These are phyloP conservation scores for Porphyrellus cyaneotinctus DNA, from an alignment of 768 basidiomycete species.

Conservation along the genomic window DNA sequence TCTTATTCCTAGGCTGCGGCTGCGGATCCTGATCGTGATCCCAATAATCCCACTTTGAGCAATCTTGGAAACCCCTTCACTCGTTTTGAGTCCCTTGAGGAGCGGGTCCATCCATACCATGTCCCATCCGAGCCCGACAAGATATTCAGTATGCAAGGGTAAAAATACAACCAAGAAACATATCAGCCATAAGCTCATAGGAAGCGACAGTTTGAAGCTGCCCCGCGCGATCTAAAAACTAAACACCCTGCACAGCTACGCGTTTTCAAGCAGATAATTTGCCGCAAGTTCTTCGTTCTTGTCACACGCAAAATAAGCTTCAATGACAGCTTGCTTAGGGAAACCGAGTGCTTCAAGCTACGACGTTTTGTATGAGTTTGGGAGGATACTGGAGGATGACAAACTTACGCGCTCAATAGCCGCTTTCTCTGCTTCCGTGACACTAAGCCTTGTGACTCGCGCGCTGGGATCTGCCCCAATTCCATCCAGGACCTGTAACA, in stretches of 20 bases:
- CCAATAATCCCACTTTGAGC: too few species aligned
- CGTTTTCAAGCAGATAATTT: conserved; percentile 1
- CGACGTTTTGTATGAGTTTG: not conserved
- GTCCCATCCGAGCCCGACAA: too few species aligned
- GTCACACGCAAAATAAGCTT: conserved; percentile 8
- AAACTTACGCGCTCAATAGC: conserved; percentile 4
- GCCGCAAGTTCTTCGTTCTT: conserved; percentile 7
- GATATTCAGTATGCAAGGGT: too few species aligned
- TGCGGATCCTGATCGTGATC: too few species aligned
- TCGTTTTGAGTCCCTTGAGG: too few species aligned
- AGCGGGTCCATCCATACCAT: too few species aligned
- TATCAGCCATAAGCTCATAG: too few species aligned
- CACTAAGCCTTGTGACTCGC: not conserved
- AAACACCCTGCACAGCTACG: not conserved
- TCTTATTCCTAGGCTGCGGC: too few species aligned
- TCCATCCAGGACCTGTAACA: not conserved
- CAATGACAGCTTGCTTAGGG: conserved; percentile 1
- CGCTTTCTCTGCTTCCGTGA: not conserved
- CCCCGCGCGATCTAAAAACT: not conserved
- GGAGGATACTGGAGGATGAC: not conserved
- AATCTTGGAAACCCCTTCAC: too few species aligned
- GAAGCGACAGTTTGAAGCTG: not conserved
- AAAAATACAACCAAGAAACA: too few species aligned
- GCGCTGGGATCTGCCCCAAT: not conserved
- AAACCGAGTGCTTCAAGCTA: conserved; percentile 5